These are phyloP conservation scores for Chrysosporium keratinophilum DNA, from an alignment of 2,329 filamentous ascomycete species.

Conservation along the genomic window DNA sequence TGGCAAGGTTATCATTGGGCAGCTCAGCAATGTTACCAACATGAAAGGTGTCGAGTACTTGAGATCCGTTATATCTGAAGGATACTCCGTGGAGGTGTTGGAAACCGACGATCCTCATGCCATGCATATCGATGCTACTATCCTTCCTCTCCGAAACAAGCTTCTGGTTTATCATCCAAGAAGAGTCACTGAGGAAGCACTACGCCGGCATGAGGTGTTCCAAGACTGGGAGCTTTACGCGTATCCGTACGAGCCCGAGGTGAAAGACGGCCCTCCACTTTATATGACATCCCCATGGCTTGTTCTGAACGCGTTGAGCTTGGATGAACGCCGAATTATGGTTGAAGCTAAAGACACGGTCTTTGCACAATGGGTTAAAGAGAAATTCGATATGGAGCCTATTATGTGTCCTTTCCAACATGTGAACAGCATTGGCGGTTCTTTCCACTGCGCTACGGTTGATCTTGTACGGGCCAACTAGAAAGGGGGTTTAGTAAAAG, in stretches of 20 bases:
- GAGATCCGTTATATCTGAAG: constrained; percentile 18
- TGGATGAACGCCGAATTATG: constrained; percentile 22
- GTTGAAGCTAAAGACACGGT: constrained; percentile 22
- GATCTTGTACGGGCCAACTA: constrained; percentile 9
- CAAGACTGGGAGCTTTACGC: constrained; percentile 23
- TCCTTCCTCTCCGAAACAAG: constrained; percentile 23
- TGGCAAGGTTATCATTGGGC: constrained; percentile 25
- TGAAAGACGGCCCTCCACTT: constrained; percentile 18
- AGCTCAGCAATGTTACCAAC: constrained; percentile 29
- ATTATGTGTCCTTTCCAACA: constrained; percentile 24
- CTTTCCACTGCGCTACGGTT: constrained; percentile 17
- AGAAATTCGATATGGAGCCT: constrained; percentile 17
- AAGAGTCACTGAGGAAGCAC: constrained; percentile 18
- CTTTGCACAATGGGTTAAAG: constrained; percentile 14
- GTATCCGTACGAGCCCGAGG: constrained; percentile 19
- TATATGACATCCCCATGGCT: constrained; percentile 25
- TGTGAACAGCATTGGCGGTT: constrained; percentile 27
- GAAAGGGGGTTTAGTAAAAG: too few species aligned
- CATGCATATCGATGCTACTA: constrained; percentile 28
- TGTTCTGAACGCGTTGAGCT: constrained; percentile 21
- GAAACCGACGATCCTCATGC: constrained; percentile 21
- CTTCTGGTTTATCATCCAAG: constrained; percentile 23
- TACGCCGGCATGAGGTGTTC: constrained; percentile 21
- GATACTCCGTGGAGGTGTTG: constrained; percentile 25
- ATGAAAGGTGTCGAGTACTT: constrained; percentile 26